phyloP scores from a whole-genome alignment of 1,139 yeast genomes.

The Pichia sp. region DNA sequence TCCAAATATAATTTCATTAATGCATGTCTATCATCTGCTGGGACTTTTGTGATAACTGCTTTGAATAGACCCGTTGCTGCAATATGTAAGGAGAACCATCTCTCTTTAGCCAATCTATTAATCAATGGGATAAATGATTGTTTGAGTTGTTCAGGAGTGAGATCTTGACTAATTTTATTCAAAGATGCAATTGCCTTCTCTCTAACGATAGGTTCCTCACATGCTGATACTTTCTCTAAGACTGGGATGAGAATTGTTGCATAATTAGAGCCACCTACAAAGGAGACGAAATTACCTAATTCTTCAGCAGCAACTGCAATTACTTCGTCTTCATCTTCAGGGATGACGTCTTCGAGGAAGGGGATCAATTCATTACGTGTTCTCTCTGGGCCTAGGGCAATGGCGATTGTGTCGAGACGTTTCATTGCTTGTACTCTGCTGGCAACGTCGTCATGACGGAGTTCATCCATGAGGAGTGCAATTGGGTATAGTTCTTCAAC shows the following conservation, averaged over 20 bases:
- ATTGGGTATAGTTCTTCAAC: conserved; percentile 78
- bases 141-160: conserved; percentile 61
- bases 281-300: conserved; percentile 79
- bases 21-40: conserved; percentile 37
- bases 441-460: conserved; percentile 86
- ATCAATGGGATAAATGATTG: conserved; percentile 69
- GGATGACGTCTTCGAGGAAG: conserved; percentile 79
- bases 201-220: conserved; percentile 97
- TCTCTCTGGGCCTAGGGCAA: conserved; percentile 92
- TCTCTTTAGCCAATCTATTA: conserved; percentile 72
- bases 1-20: conserved; percentile 62
- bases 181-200: conserved; percentile 90
- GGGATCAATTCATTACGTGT: conserved; percentile 87
- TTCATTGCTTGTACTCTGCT: conserved; percentile 94
- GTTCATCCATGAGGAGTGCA: conserved; percentile 94
- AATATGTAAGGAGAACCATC: conserved; percentile 92
- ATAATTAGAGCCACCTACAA: conserved; percentile 77
- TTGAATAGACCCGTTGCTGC: conserved; percentile 89
- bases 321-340: conserved; percentile 98
- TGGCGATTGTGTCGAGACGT: conserved; percentile 86
- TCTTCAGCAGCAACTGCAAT: conserved; percentile 90
- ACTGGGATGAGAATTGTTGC: conserved; percentile 76
- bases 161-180: conserved; percentile 58
- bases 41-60: conserved; percentile 56
- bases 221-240: conserved; percentile 81